Base-by-base conservation (phyloP, 805 yeast species). In the Candida germanica region DNA sequence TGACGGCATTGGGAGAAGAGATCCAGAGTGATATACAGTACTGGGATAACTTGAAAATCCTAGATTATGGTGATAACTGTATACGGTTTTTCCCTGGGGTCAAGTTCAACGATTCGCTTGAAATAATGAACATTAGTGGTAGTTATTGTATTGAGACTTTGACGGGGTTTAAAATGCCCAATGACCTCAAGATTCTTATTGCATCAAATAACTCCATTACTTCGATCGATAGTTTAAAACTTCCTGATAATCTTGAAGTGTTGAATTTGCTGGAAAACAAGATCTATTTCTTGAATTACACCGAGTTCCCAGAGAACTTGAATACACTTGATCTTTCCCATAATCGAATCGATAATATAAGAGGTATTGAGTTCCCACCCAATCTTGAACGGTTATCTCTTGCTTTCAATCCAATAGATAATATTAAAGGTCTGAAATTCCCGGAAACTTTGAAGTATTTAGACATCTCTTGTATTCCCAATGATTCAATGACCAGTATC, bases 401-500 rank as follows among this genome's bases (percentile, higher is more conserved):
- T 15, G 52, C 68, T 0, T 47, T 50, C 33, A 68, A 68, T 44
- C 73, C 73, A 2, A 65, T 68, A 11, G 73, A 68, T 33, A 60
- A 65, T 27, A 55, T 67, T 26, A 61, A 64, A 40, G 69, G 71
- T 7, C 61, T 53, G 13, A 59, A 57, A 35, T 66, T 67, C 29
- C 73, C 73, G 4, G 71, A 66, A 10, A 37, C 44, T 16, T 42
- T 68, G 23, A 50, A 50, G 29, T 55, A 56, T 41, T 51, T 68
- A 43, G 73, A 68, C 40, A 40, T 64, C 8, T 64, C 71, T 5
- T 63, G 64, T 36, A 58, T 67, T 6, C 73, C 73, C 3, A 68
- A 66, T 42, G 73, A 68, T 43, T 58, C 69, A 7, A 67, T 68
- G 73, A 61, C 71, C 0, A 71, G 73, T 1, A 57, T 68, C n/a